A percentile compares a stretch with the other conserved stretches of the same genome.
These are phyloP conservation scores for Aspergillus sp. DNA, from an alignment of 2,329 filamentous ascomycete genomes.

Conservation along the genomic window DNA sequence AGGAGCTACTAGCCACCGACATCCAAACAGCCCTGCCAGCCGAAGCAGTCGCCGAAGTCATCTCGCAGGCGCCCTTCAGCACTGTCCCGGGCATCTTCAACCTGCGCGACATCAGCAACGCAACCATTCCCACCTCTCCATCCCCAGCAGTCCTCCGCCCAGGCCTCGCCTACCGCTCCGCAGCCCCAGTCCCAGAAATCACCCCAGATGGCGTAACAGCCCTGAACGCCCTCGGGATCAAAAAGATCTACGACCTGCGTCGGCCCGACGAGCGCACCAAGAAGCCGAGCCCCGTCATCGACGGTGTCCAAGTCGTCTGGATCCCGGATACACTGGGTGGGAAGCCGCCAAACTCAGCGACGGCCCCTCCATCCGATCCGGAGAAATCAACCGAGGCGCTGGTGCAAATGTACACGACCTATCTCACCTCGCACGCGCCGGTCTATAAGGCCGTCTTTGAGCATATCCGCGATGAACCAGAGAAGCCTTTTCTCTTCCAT, in stretches of 20 bases:
- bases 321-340: slow-evolving; percentile 52
- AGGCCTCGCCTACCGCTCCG: slow-evolving; percentile 65
- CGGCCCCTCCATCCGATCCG: slow-evolving; percentile 31
- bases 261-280: slow-evolving; percentile 49
- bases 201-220: slow-evolving; percentile 54
- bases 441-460: slow-evolving; percentile 61
- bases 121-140: slow-evolving; percentile 31
- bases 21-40: slow-evolving; percentile 24
- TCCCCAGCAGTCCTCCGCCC: slow-evolving; percentile 55
- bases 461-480: slow-evolving; percentile 53
- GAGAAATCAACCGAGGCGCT: slow-evolving; percentile 63
- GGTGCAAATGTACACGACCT: slow-evolving; percentile 65
- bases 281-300: slow-evolving; percentile 51
- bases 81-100: slow-evolving; percentile 29
- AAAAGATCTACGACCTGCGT: slow-evolving; percentile 68
- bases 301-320: slow-evolving; percentile 56
- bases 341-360: background rate
- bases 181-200: slow-evolving; percentile 43
- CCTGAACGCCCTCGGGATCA: slow-evolving; percentile 59
- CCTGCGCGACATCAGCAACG: slow-evolving; percentile 27
- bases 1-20: slow-evolving; percentile 24
- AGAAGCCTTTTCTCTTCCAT: slow-evolving; percentile 63
- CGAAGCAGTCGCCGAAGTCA: slow-evolving; percentile 21
- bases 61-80: slow-evolving; percentile 27
- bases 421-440: slow-evolving; percentile 62